phyloP scores from a whole-genome alignment of 176 grass and related monocot species.

The Ensete ventricosum region DNA sequence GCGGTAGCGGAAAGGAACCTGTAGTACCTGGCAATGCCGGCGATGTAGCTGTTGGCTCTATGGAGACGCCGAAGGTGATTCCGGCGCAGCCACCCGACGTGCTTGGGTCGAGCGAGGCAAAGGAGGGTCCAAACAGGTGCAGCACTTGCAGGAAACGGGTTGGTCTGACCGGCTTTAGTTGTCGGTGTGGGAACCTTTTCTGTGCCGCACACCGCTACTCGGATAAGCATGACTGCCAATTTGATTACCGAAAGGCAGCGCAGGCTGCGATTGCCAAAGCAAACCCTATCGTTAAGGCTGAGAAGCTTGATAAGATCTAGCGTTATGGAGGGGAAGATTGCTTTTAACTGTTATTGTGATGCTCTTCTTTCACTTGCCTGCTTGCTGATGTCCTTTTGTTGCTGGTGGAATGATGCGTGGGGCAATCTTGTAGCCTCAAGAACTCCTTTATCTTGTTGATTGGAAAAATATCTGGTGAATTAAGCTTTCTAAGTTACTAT shows the following conservation, averaged over 20 bases:
- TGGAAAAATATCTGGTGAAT: constrained; percentile 34
- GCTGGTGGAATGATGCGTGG: constrained; percentile 18
- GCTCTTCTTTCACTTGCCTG: neutral
- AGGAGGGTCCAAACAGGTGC: constrained; percentile 71
- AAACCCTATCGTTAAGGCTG: constrained; percentile 84
- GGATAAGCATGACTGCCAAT: constrained; percentile 79
- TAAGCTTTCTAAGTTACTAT: constrained; percentile 33
- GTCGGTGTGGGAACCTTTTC: constrained; percentile 71
- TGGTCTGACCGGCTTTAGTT: constrained; percentile 78
- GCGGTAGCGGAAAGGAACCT: constrained; percentile 27
- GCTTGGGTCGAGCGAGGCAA: constrained; percentile 14
- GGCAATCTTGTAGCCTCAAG: constrained; percentile 24
- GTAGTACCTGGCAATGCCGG: constrained; percentile 12
- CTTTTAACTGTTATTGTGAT: neutral
- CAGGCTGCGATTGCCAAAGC: constrained; percentile 93
- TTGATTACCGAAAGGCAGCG: constrained; percentile 65
- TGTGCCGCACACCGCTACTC: constrained; percentile 64
- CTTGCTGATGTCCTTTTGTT: constrained; percentile 25
- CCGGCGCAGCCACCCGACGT: constrained; percentile 21
- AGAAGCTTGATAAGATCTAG: constrained; percentile 96
- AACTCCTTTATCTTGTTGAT: constrained; percentile 14
- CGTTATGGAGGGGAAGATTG: neutral
- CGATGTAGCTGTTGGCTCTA: constrained; percentile 20
- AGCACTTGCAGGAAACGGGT: constrained; percentile 63
- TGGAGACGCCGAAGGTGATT: constrained; percentile 22